Percentiles rank a stretch among this genome's conserved stretches.
phyloP scores from a whole-genome alignment of 176 grass and related monocot species.

The Lolium rigidum region DNA sequence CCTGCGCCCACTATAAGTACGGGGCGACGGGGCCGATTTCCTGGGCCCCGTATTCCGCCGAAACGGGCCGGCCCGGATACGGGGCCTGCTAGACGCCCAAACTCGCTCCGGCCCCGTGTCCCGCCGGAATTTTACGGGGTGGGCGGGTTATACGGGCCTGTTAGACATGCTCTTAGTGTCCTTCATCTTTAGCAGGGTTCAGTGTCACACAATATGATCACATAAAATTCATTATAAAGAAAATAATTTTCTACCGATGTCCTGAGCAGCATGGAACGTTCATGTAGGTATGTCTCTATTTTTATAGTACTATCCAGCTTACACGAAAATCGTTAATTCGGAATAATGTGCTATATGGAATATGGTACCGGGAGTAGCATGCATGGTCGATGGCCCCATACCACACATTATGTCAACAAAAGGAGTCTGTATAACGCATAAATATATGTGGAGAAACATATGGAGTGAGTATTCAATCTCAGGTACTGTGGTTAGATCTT shows the following conservation, averaged over 20 bases:
- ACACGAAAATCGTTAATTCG: neutral
- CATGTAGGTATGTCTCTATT: neutral
- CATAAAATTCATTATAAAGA: no score
- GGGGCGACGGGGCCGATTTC: no score
- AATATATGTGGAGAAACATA: neutral
- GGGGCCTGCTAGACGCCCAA: no score
- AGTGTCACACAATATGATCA: no score
- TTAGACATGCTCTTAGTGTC: no score
- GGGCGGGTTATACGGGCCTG: no score
- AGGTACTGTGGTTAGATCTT: neutral
- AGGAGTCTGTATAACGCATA: neutral
- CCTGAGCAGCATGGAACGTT: neutral
- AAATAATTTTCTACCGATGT: neutral
- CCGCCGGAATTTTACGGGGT: no score
- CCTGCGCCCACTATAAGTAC: no score
- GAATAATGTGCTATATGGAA: neutral
- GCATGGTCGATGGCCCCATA: neutral
- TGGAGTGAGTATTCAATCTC: neutral
- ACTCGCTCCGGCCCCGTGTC: no score
- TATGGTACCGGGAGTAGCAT: neutral
- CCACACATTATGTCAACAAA: neutral
- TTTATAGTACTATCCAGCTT: neutral
- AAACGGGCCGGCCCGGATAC: no score
- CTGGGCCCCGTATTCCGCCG: no score
- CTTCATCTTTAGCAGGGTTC: no score